Evolutionary conservation across 2,329 filamentous ascomycete species (phyloP), one percentile per base, ranked within the genome.

Genomic region (Xylariaceae sp.): DNA sequence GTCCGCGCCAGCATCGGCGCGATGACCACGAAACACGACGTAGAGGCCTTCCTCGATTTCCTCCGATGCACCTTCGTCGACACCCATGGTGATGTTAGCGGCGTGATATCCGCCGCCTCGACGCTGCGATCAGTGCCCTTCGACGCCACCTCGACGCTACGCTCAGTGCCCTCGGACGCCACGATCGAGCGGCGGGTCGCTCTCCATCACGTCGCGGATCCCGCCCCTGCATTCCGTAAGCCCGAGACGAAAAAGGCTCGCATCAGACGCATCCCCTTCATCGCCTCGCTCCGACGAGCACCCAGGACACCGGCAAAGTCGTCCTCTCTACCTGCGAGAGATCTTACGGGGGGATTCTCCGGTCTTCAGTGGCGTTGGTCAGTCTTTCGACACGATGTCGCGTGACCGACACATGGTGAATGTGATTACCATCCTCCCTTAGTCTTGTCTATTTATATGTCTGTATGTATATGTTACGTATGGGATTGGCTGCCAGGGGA

Each of bases 1-100:
- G 80, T 85, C 6, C 74, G 84, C 18, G 79, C 77, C 5, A 84
- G 80, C 54, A 70, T 86, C 1, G 83, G 84, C 0, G 81, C 82
- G 12, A 83, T 83, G 80, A 84, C 77, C 56, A 84, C 79, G 2
- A 65, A 73, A 18, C 67, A 71, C 2, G 83, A 86, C 57, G 74
- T 85, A 13, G 74, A 80, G 18, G 64, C 66, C 0, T 75, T 82
- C 36, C 47, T 80, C 7, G 56, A 67, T 2, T 82, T 82, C 53
- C 61, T 80, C 10, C 69, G 67, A 4, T 61, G 68, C n/a, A 67
- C 67, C 1, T 76, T 74, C 44, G 57, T 71, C 34, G 63, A 69
- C 49, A 51, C 54, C 26, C 49, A 57, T 30, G 59, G 55, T 26
- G 60, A 60, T 16, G 21, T 29, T 10, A 56, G 55, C 54, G 43